These are phyloP conservation scores for Starmerella sirachaensis DNA, from an alignment of 805 yeast species.

Conservation along the genomic window DNA sequence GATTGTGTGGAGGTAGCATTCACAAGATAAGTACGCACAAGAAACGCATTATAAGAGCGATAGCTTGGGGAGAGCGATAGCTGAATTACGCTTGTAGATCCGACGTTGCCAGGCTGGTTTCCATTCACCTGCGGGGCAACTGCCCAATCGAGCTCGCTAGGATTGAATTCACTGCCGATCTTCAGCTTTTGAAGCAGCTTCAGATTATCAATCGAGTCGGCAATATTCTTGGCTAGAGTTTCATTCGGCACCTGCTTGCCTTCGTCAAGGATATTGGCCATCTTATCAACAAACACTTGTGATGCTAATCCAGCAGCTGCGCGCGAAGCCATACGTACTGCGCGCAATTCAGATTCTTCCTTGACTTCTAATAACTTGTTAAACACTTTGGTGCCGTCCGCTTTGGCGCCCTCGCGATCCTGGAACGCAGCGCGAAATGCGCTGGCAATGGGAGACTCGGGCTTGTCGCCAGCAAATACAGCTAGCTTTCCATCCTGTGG, in stretches of 20 bases:
- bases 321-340: constrained; percentile 58
- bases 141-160: constrained; percentile 78
- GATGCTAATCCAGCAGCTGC: constrained; percentile 65
- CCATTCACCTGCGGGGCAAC: constrained; percentile 85
- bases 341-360: constrained; percentile 64
- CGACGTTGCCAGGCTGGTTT: constrained; percentile 38
- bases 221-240: constrained; percentile 62
- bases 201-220: constrained; percentile 68
- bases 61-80: constrained; percentile 79
- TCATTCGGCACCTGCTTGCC: constrained; percentile 64
- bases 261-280: constrained; percentile 78
- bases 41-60: constrained; percentile 75
- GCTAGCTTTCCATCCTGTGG: constrained; percentile 44
- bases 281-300: constrained; percentile 69
- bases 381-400: constrained; percentile 44
- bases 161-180: constrained; percentile 57
- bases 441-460: constrained; percentile 69
- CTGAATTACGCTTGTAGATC: constrained; percentile 66
- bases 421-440: constrained; percentile 30
- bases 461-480: constrained; percentile 58
- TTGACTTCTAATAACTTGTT: constrained; percentile 57
- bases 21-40: constrained; percentile 78
- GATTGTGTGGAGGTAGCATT: constrained; percentile 78
- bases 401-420: constrained; percentile 16
- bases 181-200: constrained; percentile 52